These are phyloP conservation scores for Fusarium agapanthi DNA, from an alignment of 2,329 filamentous ascomycete genomes.

Conservation along the genomic window DNA sequence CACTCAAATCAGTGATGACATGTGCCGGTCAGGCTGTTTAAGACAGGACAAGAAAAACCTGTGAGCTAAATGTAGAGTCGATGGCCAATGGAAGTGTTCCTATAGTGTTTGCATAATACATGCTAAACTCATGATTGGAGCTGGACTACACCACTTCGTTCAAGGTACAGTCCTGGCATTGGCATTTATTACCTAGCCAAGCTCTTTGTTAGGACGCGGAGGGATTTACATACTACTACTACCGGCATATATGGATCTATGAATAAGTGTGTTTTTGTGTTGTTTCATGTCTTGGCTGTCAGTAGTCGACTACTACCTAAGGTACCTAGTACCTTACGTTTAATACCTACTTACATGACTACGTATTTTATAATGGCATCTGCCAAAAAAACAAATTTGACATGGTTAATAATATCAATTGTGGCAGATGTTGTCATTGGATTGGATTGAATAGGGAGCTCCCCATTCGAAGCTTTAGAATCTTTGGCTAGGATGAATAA, in stretches of 20 bases:
- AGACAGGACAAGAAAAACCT: slow-evolving; percentile 76
- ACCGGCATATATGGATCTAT: background rate
- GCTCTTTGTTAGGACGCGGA: background rate
- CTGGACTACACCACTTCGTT: background rate
- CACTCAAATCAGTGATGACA: background rate
- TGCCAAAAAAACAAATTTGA: background rate
- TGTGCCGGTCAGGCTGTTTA: slow-evolving; percentile 69
- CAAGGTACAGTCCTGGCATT: background rate
- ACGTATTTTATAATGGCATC: background rate
- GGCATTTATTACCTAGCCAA: background rate
- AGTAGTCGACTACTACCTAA: background rate
- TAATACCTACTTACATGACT: background rate
- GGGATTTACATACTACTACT: background rate
- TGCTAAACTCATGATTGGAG: background rate
- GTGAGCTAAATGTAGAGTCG: slow-evolving; percentile 47
- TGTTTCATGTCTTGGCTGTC: background rate
- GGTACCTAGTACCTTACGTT: too few relatives aligned
- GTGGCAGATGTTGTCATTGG: background rate
- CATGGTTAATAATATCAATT: background rate
- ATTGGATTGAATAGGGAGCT: background rate
- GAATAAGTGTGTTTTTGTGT: background rate
- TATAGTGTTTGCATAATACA: background rate
- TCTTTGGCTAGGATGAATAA: background rate
- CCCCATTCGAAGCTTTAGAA: background rate
- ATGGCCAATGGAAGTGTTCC: background rate